Evolutionary conservation across 257 asterid species (phyloP), one percentile per base, ranked within the genome.

Genomic region (Gentiana macrophylla): DNA sequence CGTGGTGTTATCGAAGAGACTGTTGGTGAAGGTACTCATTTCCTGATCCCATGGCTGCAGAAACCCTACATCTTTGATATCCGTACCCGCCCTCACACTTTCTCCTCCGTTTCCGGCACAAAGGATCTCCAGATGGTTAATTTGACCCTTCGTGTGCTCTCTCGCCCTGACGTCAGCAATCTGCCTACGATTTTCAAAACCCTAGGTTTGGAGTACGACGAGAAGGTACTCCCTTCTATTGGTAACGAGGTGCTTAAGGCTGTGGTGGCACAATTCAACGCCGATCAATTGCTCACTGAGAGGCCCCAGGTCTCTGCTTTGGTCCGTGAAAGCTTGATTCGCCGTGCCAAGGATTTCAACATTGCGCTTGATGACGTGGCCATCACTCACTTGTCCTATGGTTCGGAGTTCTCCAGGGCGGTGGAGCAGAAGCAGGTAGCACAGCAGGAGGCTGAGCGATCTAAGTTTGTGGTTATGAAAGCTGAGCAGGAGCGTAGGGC

Each of bases 401-500:
- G 74, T 2, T 61, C 44, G 53, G 74, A 72, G 46, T 72, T 63
- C 59, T 63, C 78, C 12, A 60, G 64, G 61, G 78, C 78, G 0
- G 66, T 68, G 56, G 78, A 72, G 55, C 68, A 70, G 32, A 72
- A 72, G 53, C 78, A 67, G 53, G 68, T 72, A 13, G 74, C 78
- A 13, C 68, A 66, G 48, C 71, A 72, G 60, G 74, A 72, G 53
- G 68, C 74, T 63, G 78, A 64, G 65, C 65, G 78, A 47, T 67
- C 72, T 15, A 73, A 73, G 68, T 68, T 60, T 44, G 60, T 64
- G n/a, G 78, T 68, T 49, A 70, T 60, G 37, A 73, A 73, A 56
- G 68, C 78, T 37, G 70, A 70, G 63, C 94, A 84, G 62, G 89
- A 84, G 73, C 73, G 86, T 62, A 76, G 89, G 71, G 89, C 89